phyloP scores from a whole-genome alignment of 495 filamentous ascomycete species.

The Glonium stellatum region DNA sequence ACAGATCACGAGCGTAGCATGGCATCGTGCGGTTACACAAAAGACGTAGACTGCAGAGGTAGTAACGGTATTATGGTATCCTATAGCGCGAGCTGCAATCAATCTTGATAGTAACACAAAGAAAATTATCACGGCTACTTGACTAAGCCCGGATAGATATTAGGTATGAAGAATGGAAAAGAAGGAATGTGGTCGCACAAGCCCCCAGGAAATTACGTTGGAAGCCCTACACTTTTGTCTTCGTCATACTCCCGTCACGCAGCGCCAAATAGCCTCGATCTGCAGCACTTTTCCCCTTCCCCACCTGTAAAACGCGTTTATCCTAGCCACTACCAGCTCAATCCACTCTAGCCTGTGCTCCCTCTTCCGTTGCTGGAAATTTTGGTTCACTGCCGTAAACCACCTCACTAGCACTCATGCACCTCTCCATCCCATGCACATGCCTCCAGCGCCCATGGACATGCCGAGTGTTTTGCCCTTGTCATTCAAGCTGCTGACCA shows the following conservation, averaged over 20 bases:
- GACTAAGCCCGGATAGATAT: not conserved
- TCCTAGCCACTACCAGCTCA: not conserved
- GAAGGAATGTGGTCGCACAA: not conserved
- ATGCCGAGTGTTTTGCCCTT: constrained; percentile 10
- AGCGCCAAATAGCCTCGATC: too few species aligned
- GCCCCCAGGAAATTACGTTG: not conserved
- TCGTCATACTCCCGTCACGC: too few species aligned
- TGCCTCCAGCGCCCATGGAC: constrained; percentile 4
- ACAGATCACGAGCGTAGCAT: too few species aligned
- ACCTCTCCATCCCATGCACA: constrained; percentile 20
- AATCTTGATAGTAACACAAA: constrained; percentile 1
- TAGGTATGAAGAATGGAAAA: not conserved
- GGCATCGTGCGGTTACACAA: too few species aligned
- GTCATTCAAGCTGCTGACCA: constrained; percentile 8
- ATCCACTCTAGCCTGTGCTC: not conserved
- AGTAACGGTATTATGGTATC: too few species aligned
- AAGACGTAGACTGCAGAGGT: too few species aligned
- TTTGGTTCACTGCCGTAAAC: constrained; percentile 4
- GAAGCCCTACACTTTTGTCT: too few species aligned
- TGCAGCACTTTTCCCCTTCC: too few species aligned
- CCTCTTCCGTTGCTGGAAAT: not conserved
- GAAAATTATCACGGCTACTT: not conserved
- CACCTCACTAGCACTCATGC: constrained; percentile 25
- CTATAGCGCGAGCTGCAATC: not conserved
- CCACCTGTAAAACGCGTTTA: not conserved